Percentiles rank a stretch among this genome's conserved stretches.
Conservation (phyloP, 129 eudicot species). For the Calendula officinalis region DNA sequence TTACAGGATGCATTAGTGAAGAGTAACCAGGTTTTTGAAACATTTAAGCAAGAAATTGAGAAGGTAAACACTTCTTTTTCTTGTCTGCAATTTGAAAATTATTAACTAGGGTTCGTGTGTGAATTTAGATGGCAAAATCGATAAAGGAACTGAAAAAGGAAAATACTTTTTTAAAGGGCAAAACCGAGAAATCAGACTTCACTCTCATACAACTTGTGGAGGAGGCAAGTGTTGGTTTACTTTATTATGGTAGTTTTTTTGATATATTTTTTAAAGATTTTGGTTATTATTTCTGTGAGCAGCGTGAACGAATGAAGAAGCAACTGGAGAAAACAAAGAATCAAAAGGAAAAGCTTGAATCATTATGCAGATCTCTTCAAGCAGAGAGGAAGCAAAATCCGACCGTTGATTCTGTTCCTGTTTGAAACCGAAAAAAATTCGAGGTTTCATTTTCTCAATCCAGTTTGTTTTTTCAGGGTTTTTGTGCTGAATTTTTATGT, state of each 20-base stretch:
- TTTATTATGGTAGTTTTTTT: background rate
- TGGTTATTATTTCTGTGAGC: constrained; percentile 27
- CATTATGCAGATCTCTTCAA: constrained; percentile 86
- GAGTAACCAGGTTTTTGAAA: constrained; percentile 95
- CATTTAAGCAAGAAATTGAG: constrained; percentile 92
- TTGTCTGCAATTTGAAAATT: background rate
- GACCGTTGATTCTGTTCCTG: constrained; percentile 35
- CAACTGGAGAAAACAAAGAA: constrained; percentile 85
- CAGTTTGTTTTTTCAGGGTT: constrained; percentile 9
- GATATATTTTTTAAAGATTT: background rate
- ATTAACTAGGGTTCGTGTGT: constrained; percentile 17
- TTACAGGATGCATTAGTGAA: constrained; percentile 93
- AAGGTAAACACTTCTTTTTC: constrained; percentile 50
- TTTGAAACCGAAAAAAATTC: constrained; percentile 16
- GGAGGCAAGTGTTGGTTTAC: constrained; percentile 54
- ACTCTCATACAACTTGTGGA: constrained; percentile 89
- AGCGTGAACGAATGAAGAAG: constrained; percentile 92
- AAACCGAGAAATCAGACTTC: constrained; percentile 79
- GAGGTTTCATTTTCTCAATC: constrained; percentile 21
- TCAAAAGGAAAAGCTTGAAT: constrained; percentile 89
- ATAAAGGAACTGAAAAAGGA: constrained; percentile 90
- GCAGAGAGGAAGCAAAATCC: constrained; percentile 79
- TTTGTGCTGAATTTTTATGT: constrained; percentile 14
- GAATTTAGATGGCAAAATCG: constrained; percentile 79
- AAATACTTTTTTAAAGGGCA: constrained; percentile 75